Conservation (phyloP, 2,329 filamentous ascomycete genomes). For the Ophiostoma sp. region DNA sequence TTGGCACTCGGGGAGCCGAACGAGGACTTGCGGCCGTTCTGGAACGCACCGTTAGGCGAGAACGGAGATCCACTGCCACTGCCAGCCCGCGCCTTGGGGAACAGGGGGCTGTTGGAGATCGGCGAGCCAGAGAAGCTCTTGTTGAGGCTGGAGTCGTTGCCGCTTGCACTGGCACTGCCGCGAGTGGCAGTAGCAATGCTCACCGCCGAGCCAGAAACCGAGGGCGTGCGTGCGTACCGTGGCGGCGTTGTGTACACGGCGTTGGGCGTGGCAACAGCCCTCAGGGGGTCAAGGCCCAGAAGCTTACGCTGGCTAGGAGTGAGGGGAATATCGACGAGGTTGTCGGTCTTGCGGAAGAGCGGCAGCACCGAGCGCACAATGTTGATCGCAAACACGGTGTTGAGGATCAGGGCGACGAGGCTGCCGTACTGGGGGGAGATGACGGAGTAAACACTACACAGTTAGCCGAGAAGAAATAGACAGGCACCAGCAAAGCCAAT, state of each 20-base stretch:
- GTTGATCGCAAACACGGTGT: constrained; percentile 59
- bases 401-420: constrained; percentile 44
- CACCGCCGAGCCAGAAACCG: constrained; percentile 55
- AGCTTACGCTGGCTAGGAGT: constrained; percentile 82
- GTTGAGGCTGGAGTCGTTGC: constrained; percentile 15
- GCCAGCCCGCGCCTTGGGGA: constrained; percentile 54
- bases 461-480: constrained; percentile 5
- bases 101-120: constrained; percentile 50
- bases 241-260: constrained; percentile 80
- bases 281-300: constrained; percentile 69
- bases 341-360: constrained; percentile 65
- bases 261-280: constrained; percentile 57
- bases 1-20: constrained; percentile 52
- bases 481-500: neutral
- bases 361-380: constrained; percentile 66
- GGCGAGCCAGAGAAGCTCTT: constrained; percentile 39
- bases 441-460: constrained; percentile 32
- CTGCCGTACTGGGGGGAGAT: constrained; percentile 36
- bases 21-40: constrained; percentile 53
- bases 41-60: constrained; percentile 20
- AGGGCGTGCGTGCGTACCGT: constrained; percentile 71
- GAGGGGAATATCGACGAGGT: constrained; percentile 81
- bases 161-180: neutral
- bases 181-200: constrained; percentile 36
- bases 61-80: constrained; percentile 20